These are phyloP conservation scores for Aspergillus pseudotamarii DNA, from an alignment of 2,329 filamentous ascomycete genomes.

Conservation along the genomic window DNA sequence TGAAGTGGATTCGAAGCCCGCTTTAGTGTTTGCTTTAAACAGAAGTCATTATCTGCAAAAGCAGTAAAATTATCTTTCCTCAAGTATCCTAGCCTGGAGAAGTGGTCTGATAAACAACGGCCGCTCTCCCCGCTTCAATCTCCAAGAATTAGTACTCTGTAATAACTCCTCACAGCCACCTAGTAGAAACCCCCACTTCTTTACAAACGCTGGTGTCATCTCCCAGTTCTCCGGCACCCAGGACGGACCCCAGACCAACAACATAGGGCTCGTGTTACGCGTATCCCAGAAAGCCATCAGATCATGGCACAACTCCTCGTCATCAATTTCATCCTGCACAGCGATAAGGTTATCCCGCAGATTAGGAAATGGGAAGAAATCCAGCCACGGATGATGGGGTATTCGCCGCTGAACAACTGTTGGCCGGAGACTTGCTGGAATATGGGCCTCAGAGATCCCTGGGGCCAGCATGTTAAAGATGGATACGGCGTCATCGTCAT, in stretches of 20 bases:
- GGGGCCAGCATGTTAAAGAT: slow-evolving; percentile 19
- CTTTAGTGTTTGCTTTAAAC: too few relatives aligned
- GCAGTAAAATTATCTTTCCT: neutral
- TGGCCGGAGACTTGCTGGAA: slow-evolving; percentile 35
- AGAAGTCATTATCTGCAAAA: neutral
- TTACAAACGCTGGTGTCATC: slow-evolving; percentile 47
- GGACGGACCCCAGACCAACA: slow-evolving; percentile 55
- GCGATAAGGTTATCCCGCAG: slow-evolving; percentile 44
- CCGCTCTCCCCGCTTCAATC: slow-evolving; percentile 27
- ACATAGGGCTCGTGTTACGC: slow-evolving; percentile 5
- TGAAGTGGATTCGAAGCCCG: too few relatives aligned
- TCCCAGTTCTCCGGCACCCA: slow-evolving; percentile 53
- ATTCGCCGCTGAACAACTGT: slow-evolving; percentile 41
- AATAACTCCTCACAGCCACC: slow-evolving; percentile 29
- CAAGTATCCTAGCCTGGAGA: neutral
- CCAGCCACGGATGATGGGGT: slow-evolving; percentile 45
- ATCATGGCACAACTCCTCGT: slow-evolving; percentile 38
- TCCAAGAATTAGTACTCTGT: slow-evolving; percentile 32
- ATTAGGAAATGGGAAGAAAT: slow-evolving; percentile 34
- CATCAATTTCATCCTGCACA: slow-evolving; percentile 23
- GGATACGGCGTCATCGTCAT: slow-evolving; percentile 26
- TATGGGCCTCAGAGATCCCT: neutral
- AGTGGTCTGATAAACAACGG: slow-evolving; percentile 18
- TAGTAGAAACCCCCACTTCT: slow-evolving; percentile 47
- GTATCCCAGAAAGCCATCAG: slow-evolving; percentile 39